These are phyloP conservation scores for Macadamia tetraphylla DNA, from an alignment of 164 flowering plant genomes.

Conservation along the genomic window DNA sequence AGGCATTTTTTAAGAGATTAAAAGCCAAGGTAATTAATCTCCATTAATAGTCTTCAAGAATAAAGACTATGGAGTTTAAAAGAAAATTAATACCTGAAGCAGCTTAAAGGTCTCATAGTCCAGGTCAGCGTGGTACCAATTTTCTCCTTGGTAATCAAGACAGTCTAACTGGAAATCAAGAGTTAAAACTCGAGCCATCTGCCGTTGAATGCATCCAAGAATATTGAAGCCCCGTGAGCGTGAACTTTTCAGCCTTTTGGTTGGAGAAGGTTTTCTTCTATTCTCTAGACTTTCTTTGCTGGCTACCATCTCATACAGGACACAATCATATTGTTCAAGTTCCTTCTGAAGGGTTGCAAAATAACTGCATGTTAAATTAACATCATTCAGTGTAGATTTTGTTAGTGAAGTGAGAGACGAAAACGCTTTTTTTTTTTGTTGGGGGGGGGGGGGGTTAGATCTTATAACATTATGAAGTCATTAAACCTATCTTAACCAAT, in stretches of 20 bases:
- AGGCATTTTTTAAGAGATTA: no score
- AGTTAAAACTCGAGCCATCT: conserved; percentile 69
- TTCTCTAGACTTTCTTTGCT: conserved; percentile 84
- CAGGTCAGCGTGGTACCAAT: conserved; percentile 95
- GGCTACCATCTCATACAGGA: conserved; percentile 96
- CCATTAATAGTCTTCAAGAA: background rate
- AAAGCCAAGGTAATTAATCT: background rate
- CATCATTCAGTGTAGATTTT: background rate
- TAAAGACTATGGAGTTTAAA: background rate
- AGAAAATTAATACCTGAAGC: conserved; percentile 59
- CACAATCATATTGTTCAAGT: conserved; percentile 78
- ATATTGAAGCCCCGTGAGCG: conserved; percentile 68
- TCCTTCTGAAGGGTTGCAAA: conserved; percentile 71
- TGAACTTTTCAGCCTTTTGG: conserved; percentile 46
- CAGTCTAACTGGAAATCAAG: conserved; percentile 96
- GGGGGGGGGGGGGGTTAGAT: no score
- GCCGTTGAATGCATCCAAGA: conserved; percentile 81
- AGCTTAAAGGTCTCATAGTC: conserved; percentile 84
- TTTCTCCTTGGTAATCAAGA: conserved; percentile 70
- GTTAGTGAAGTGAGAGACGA: background rate
- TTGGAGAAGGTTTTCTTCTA: conserved; percentile 37
- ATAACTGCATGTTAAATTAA: conserved; percentile 46
- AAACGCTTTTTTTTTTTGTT: background rate
- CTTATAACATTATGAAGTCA: background rate
- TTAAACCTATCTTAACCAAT: background rate